Evolutionary conservation across 2,329 filamentous ascomycete species (phyloP).

Genomic region (Scedosporium minutisporum): DNA sequence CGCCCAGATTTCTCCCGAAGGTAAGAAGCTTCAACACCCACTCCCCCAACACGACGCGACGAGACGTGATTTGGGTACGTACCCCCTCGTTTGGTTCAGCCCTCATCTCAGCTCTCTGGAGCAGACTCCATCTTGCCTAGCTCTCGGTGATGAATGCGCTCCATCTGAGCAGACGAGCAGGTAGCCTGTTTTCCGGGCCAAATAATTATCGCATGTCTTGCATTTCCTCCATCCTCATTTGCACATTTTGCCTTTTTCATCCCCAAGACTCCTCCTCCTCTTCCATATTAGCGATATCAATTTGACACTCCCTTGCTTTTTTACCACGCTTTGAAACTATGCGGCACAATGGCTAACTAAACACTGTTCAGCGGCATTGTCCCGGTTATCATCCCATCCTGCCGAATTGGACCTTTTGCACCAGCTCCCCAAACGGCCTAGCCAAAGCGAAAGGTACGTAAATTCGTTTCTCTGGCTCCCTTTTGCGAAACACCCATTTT

Average conservation of each 20-base stretch:
- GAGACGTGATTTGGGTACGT: slow-evolving; percentile 6
- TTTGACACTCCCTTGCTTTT: neutral
- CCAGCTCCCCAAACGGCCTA: neutral
- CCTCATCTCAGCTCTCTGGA: neutral
- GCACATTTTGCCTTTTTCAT: neutral
- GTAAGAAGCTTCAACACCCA: neutral
- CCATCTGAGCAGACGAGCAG: neutral
- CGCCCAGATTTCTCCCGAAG: neutral
- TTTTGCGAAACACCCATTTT: neutral
- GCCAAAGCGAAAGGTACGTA: neutral
- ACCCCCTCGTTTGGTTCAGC: neutral
- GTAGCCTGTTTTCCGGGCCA: neutral
- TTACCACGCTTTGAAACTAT: neutral
- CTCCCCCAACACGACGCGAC: slow-evolving; percentile 3
- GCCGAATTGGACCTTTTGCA: neutral
- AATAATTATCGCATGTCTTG: neutral
- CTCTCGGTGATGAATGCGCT: neutral
- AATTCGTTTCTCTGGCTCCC: neutral
- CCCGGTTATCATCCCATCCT: neutral
- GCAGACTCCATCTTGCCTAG: neutral
- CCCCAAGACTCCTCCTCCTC: neutral
- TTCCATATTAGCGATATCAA: neutral
- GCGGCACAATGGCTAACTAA: neutral
- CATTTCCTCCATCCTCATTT: neutral
- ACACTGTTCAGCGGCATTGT: neutral